phyloP scores from a whole-genome alignment of 2,329 filamentous ascomycete species.

The Hymenoscyphus infarciens region DNA sequence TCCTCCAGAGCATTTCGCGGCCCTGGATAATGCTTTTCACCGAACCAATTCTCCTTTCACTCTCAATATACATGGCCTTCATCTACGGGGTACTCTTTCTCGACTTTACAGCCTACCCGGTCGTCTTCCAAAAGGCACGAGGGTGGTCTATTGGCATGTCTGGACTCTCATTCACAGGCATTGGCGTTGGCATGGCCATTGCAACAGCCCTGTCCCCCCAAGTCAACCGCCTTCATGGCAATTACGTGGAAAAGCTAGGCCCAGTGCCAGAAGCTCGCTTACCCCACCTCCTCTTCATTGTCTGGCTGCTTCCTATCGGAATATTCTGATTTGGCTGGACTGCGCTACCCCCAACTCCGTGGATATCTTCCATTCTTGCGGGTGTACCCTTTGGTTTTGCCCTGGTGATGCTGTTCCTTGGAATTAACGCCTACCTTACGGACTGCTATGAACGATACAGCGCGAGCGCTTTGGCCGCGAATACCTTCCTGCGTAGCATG shows the following conservation, averaged over 20 bases:
- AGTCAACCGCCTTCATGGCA: slow-evolving; percentile 20
- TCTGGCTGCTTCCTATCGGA: slow-evolving; percentile 70
- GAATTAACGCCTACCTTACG: slow-evolving; percentile 73
- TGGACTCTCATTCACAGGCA: slow-evolving; percentile 42
- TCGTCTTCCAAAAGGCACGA: slow-evolving; percentile 47
- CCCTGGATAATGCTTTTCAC: slow-evolving; percentile 74
- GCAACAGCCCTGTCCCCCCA: slow-evolving; percentile 29
- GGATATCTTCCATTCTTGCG: slow-evolving; percentile 70
- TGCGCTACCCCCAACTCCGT: slow-evolving; percentile 67
- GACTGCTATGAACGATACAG: slow-evolving; percentile 70
- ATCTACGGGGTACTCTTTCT: slow-evolving; percentile 37
- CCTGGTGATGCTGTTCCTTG: slow-evolving; percentile 44
- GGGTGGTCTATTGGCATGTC: slow-evolving; percentile 44
- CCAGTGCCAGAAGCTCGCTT: slow-evolving; percentile 84
- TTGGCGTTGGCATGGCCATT: slow-evolving; percentile 58
- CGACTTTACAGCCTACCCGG: slow-evolving; percentile 38
- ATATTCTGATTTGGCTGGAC: slow-evolving; percentile 89
- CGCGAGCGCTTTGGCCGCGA: slow-evolving; percentile 78
- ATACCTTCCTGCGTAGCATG: slow-evolving; percentile 70
- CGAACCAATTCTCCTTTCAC: slow-evolving; percentile 41
- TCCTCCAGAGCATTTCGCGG: slow-evolving; percentile 48
- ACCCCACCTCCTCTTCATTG: slow-evolving; percentile 68
- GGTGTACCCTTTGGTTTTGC: slow-evolving; percentile 65
- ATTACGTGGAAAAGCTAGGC: slow-evolving; percentile 40
- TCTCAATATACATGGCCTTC: slow-evolving; percentile 50